Evolutionary conservation across 352 stramenopile species (phyloP).

Genomic region (Pythium aquatile): DNA sequence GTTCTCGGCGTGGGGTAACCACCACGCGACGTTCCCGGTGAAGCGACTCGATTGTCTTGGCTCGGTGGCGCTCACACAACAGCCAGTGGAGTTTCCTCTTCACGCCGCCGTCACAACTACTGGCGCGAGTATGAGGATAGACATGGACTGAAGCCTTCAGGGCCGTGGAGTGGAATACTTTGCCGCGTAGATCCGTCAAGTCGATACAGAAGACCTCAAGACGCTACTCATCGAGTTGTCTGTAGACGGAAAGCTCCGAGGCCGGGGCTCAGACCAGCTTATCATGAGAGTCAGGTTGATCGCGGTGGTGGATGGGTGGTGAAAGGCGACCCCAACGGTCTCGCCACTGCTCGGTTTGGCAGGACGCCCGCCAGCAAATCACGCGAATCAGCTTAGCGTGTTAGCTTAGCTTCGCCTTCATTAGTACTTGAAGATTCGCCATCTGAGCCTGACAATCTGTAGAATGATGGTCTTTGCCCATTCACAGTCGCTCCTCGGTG

Average conservation of each 20-base stretch:
- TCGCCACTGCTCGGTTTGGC: slow-evolving; percentile 25
- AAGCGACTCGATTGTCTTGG: background rate
- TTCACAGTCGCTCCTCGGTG: too few species aligned
- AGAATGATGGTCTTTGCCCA: too few species aligned
- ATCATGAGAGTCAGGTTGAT: slow-evolving; percentile 30
- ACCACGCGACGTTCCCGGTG: background rate
- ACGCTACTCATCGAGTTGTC: slow-evolving; percentile 36
- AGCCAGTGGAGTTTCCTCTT: slow-evolving; percentile 53
- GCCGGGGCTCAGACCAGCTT: slow-evolving; percentile 41
- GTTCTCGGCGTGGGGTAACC: slow-evolving; percentile 11
- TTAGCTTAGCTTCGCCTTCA: too few species aligned
- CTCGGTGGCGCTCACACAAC: slow-evolving; percentile 24
- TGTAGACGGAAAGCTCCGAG: slow-evolving; percentile 41
- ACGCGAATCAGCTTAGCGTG: too few species aligned
- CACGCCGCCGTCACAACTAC: slow-evolving; percentile 30
- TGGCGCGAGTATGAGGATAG: slow-evolving; percentile 18
- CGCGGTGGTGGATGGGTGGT: slow-evolving; percentile 48
- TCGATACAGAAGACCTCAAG: slow-evolving; percentile 46
- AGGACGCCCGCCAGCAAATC: background rate
- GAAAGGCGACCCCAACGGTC: slow-evolving; percentile 41
- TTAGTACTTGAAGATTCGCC: too few species aligned
- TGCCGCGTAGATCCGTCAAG: slow-evolving; percentile 26
- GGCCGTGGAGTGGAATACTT: background rate
- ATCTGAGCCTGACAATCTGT: too few species aligned
- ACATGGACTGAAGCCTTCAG: slow-evolving; percentile 24